Evolutionary conservation across 148 eudicot species (phyloP), one percentile per base, ranked within the genome.

Genomic region (Nyssa sinensis): DNA sequence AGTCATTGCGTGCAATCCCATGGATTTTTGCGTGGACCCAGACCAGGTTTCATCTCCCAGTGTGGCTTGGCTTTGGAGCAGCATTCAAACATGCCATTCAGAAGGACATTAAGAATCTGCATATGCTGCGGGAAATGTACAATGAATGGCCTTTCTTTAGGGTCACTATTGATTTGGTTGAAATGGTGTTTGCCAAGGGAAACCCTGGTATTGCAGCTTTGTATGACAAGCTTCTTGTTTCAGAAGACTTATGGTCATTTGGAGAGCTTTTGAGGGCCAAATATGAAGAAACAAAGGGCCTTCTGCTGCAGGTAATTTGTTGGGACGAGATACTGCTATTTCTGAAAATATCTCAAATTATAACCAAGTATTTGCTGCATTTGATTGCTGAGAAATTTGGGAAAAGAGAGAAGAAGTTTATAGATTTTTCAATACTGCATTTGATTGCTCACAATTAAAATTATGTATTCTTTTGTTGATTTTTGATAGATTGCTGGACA

Each of bases 11-110:
- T 78, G 99, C 97, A 55, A 95, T 95, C 79, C 99, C 99, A 32
- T 95, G 99, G 99, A 95, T 95, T 78, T 95, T 95, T 81, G 99
- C 99, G 7, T 95, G 97, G 99, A 95, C 97, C 23, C 99, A 95
- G 58, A 92, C 99, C 33, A 86, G 96, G 87, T 95, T 95, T 70
- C 97, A 95, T 85, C 96, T 92, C 25, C 99, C 99, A 0, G 96
- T 92, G 21, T 95, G 99, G 99, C 97, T 95, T 24, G 99, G 99
- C 32, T 89, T 92, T 69, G 99, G 97, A 44, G 96, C 81, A 58
- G 97, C 99, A 25, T 95, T 95, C 79, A 89, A 74, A 53, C 58
- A 87, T 37, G 92, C 87, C 11, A 81, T 95, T 47, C 49, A 89
- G 74, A 86, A 89, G 76, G 93, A 95, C 78, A 81, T 66, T 12